Base-by-base conservation (phyloP, 495 filamentous ascomycete genomes). In the Neurospora intermedia region DNA sequence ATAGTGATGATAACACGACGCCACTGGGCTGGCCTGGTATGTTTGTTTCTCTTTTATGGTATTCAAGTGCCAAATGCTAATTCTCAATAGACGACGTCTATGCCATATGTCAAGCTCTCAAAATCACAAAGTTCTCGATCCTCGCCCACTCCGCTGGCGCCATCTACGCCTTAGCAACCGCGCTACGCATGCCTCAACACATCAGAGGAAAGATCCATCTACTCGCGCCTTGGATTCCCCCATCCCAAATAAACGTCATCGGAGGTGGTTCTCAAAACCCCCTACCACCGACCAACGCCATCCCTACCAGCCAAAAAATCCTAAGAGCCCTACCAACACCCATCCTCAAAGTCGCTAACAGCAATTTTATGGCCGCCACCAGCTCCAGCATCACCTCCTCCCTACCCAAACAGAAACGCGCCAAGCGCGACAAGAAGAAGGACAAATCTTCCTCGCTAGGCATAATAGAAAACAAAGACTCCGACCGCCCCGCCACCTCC, bases 111-210 rank as follows among this genome's bases (percentile, higher is more conserved):
- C 93, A 97, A 77, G 84, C 92, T 43, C 87, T 98, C 70, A 94
- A 93, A 77, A 96, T 99, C 74, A 96, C 90, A 27, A 97, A 97
- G 74, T 98, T 99, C 81, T 98, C 94, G 18, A 93, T 99, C 42
- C 87, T 99, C 7, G 96, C 96, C n/a, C 96, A 99, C 80, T 97
- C 94, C 11, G 96, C 96, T 11, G 96, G 96, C 31, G 96, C 96
- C 23, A 97, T 99, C 73, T 99, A 99, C 78, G 96, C 96, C 38
- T 89, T 99, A 38, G 96, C 96, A 23, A 98, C 96, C 0, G 96
- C 96, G 6, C 86, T 99, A 38, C 91, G 96, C 62, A 96, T 99
- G 86, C 95, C 96, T 18, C 94, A 97, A 76, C 93, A 97, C 80
- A 96, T 99, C 74, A 91, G 95, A 18, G 95, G 96, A 38, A 92